phyloP scores from a whole-genome alignment of 2,329 filamentous ascomycete species.

The Fusarium xylarioides region DNA sequence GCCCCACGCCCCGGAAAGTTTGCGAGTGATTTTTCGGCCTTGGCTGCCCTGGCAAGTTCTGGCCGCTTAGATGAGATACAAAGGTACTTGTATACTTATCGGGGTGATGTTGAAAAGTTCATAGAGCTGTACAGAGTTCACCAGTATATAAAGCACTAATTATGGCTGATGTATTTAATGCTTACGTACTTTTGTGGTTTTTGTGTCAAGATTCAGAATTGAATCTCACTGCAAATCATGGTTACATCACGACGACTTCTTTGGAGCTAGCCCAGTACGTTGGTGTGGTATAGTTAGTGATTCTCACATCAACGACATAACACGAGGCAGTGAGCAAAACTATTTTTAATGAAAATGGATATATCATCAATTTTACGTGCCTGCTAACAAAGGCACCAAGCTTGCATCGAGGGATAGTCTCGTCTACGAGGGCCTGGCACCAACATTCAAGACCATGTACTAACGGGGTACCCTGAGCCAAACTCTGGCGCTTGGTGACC shows the following conservation, averaged over 20 bases:
- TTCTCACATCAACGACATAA: neutral
- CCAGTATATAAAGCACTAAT: neutral
- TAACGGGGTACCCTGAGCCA: constrained; percentile 40
- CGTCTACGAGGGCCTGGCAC: constrained; percentile 44
- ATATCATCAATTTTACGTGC: constrained; percentile 48
- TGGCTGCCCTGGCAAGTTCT: constrained; percentile 1
- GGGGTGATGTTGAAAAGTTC: neutral
- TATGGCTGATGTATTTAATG: neutral
- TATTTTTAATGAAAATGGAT: constrained; percentile 32
- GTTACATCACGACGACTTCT: neutral
- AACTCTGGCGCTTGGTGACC: constrained; percentile 34
- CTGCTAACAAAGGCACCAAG: constrained; percentile 37
- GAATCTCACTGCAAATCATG: neutral
- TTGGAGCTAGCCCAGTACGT: neutral
- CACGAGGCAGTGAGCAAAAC: neutral
- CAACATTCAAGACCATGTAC: constrained; percentile 40
- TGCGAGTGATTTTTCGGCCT: constrained; percentile 32
- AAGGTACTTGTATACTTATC: constrained; percentile 9
- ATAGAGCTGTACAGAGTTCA: constrained; percentile 7
- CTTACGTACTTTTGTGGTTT: neutral
- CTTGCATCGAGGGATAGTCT: constrained; percentile 40
- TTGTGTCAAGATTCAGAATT: neutral
- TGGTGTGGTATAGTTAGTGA: neutral
- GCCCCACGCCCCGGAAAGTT: constrained; percentile 29
- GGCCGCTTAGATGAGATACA: constrained; percentile 29